Evolutionary conservation across 192 early-diverging fungal species (phyloP).

Genomic region (Dissophora globulifera): DNA sequence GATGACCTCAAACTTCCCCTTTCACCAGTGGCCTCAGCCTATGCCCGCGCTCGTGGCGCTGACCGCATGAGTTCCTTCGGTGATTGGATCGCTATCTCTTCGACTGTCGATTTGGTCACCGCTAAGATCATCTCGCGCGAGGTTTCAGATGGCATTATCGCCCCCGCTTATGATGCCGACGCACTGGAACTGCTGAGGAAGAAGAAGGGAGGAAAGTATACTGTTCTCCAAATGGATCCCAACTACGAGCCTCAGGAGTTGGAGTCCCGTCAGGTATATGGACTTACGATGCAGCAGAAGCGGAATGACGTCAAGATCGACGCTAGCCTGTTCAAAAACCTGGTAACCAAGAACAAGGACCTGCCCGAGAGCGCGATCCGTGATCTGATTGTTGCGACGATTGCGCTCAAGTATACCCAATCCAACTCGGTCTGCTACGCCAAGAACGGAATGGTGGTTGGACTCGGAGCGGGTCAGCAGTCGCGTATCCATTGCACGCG

Average conservation of each 20-base stretch:
- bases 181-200: conserved; percentile 91
- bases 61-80: conserved; percentile 99
- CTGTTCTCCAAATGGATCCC: conserved; percentile 92
- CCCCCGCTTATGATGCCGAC: conserved; percentile 86
- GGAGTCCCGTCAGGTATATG: conserved; percentile 97
- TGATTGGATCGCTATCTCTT: conserved; percentile 96
- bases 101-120: conserved; percentile 89
- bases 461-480: conserved; percentile 98
- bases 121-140: conserved; percentile 96
- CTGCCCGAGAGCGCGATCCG: conserved; percentile 74
- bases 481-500: conserved; percentile 98
- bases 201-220: conserved; percentile 99
- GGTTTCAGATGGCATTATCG: conserved; percentile 98
- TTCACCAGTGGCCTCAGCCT: conserved; percentile 89
- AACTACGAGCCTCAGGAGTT: conserved; percentile 83
- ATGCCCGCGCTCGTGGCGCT: conserved; percentile 97
- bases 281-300: conserved; percentile 90
- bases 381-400: conserved; percentile 96
- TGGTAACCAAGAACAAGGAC: conserved; percentile 85
- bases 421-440: conserved; percentile 99
- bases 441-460: conserved; percentile 96
- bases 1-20: conserved; percentile 83
- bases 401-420: conserved; percentile 99
- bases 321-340: conserved; percentile 80
- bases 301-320: conserved; percentile 89